Conservation (phyloP, 2,329 filamentous ascomycete genomes). For the Chalaropsis ovoidea region DNA sequence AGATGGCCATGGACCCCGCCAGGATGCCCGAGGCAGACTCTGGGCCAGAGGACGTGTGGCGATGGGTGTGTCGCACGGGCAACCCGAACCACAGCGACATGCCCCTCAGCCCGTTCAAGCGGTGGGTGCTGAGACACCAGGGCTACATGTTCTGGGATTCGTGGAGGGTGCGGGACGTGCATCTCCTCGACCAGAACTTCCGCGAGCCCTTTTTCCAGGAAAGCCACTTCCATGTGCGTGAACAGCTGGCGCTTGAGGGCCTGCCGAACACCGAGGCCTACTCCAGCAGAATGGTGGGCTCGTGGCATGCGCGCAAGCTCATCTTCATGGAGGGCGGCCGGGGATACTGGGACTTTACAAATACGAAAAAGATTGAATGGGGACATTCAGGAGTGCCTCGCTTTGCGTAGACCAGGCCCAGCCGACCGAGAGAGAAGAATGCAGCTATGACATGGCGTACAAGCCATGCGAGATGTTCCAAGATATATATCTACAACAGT, state of each 20-base stretch:
- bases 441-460: neutral
- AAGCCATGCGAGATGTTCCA: neutral
- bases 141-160: conserved; percentile 25
- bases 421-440: no score
- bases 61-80: conserved; percentile 17
- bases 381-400: conserved; percentile 13
- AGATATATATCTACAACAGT: neutral
- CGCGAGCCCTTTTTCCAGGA: conserved; percentile 10
- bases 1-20: neutral
- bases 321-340: conserved; percentile 20
- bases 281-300: conserved; percentile 16
- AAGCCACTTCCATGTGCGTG: conserved; percentile 16
- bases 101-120: conserved; percentile 16
- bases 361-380: conserved; percentile 16
- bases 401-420: neutral
- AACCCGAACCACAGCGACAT: neutral
- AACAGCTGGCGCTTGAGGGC: conserved; percentile 20
- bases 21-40: neutral
- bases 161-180: neutral
- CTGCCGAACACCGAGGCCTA: conserved; percentile 12
- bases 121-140: conserved; percentile 17
- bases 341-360: conserved; percentile 24
- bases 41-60: conserved; percentile 21
- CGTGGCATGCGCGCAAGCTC: conserved; percentile 21
- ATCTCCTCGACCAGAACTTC: conserved; percentile 6